These are phyloP conservation scores for Alternaria hordeiaustralica DNA, from an alignment of 2,329 filamentous ascomycete genomes.

Conservation along the genomic window DNA sequence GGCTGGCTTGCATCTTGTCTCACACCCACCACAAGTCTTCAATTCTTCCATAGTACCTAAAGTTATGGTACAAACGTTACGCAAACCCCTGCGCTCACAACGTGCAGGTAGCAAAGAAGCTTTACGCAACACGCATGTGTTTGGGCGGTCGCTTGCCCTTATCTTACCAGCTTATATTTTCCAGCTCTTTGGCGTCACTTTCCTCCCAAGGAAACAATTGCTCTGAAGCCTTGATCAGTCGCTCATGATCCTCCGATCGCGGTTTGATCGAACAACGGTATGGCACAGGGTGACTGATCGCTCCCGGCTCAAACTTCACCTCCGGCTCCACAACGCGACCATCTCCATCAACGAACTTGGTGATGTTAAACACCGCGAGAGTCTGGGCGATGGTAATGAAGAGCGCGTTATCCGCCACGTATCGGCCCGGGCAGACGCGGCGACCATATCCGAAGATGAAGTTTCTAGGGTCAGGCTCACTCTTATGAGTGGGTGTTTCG, in stretches of 20 bases:
- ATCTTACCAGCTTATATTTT: neutral
- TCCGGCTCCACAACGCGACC: neutral
- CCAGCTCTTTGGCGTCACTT: slow-evolving; percentile 40
- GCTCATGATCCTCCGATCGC: slow-evolving; percentile 37
- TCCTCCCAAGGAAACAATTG: slow-evolving; percentile 43
- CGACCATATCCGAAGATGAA: slow-evolving; percentile 51
- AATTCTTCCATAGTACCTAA: neutral
- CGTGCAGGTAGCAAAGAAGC: neutral
- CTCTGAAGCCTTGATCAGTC: slow-evolving; percentile 41
- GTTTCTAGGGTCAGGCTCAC: slow-evolving; percentile 48
- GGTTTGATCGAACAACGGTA: slow-evolving; percentile 43
- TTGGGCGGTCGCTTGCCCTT: neutral
- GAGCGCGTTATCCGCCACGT: slow-evolving; percentile 52
- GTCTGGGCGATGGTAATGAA: slow-evolving; percentile 53
- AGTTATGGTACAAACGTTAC: neutral
- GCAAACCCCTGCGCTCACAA: neutral
- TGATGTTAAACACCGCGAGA: slow-evolving; percentile 56
- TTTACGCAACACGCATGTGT: neutral
- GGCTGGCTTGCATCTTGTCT: neutral
- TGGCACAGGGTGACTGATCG: slow-evolving; percentile 47
- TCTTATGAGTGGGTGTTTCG: slow-evolving; percentile 26
- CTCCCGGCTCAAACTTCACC: slow-evolving; percentile 27
- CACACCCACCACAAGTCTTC: neutral
- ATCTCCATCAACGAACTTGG: neutral
- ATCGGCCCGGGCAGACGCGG: slow-evolving; percentile 52